phyloP scores from a whole-genome alignment of 2,329 filamentous ascomycete genomes.

The Ilyonectria mors-panacis region DNA sequence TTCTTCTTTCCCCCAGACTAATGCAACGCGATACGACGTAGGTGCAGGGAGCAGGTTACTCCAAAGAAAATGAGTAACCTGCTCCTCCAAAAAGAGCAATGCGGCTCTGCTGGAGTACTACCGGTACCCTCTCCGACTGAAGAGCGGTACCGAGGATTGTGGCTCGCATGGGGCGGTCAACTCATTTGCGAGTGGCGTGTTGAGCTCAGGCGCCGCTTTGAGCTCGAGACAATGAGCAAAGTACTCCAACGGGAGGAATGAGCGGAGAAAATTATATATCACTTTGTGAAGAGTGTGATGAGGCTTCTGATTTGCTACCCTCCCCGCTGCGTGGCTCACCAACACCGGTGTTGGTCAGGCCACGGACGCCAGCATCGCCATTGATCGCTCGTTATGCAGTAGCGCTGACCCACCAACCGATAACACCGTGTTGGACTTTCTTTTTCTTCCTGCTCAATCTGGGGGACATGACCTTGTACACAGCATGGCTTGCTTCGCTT shows the following conservation, averaged over 20 bases:
- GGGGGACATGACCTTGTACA: background rate
- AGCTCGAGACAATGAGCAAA: background rate
- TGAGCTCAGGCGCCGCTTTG: background rate
- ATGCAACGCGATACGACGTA: background rate
- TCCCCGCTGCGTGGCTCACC: background rate
- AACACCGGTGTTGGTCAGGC: background rate
- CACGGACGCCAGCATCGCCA: background rate
- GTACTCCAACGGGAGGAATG: background rate
- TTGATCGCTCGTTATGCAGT: background rate
- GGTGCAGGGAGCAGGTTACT: background rate
- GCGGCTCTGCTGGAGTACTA: background rate
- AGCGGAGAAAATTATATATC: background rate
- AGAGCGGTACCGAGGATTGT: background rate
- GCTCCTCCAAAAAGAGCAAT: background rate
- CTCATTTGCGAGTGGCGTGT: background rate
- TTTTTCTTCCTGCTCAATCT: background rate
- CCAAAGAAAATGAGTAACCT: background rate
- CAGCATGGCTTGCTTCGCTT: background rate
- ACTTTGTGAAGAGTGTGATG: background rate
- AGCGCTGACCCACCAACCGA: background rate
- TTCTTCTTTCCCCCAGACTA: background rate
- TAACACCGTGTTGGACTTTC: background rate
- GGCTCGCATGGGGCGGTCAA: background rate
- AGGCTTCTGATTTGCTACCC: background rate
- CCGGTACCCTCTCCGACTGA: background rate